A percentile compares a stretch with the other conserved stretches of the same genome.
phyloP scores from a whole-genome alignment of 768 basidiomycete genomes.

The Lentinula boryana region DNA sequence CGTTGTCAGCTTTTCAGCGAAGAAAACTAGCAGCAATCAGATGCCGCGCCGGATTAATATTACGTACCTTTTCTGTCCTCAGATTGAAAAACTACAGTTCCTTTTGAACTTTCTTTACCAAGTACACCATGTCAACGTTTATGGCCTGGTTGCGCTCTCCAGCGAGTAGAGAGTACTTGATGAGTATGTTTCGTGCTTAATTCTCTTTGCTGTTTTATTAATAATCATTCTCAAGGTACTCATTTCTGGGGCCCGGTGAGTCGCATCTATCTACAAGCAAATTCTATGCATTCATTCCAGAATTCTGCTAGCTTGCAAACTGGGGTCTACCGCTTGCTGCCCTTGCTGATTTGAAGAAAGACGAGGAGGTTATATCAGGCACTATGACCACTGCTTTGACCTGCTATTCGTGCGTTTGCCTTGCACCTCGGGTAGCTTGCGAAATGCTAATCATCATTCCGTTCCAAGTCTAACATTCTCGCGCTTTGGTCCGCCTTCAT shows the following conservation, averaged over 20 bases:
- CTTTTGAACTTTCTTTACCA: conserved; percentile 1
- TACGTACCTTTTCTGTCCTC: neutral
- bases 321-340: conserved; percentile 98
- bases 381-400: conserved; percentile 92
- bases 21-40: neutral
- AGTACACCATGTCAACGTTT: conserved; percentile 59
- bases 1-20: neutral
- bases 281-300: neutral
- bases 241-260: conserved; percentile 98
- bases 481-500: conserved; percentile 70
- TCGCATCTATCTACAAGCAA: conserved; percentile 13
- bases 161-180: conserved; percentile 89
- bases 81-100: neutral
- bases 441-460: conserved; percentile 3
- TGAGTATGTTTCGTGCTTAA: conserved; percentile 57
- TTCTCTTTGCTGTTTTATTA: conserved; percentile 1
- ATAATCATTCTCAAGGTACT: conserved; percentile 56
- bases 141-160: conserved; percentile 88
- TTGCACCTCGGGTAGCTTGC: conserved; percentile 3
- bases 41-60: neutral
- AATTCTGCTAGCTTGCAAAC: conserved; percentile 74
- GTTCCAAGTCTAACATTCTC: conserved; percentile 72
- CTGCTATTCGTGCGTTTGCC: conserved; percentile 81
- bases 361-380: conserved; percentile 96
- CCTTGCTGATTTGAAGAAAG: conserved; percentile 82